phyloP scores from a whole-genome alignment of 164 flowering plant genomes.

The Aristolochia contorta region DNA sequence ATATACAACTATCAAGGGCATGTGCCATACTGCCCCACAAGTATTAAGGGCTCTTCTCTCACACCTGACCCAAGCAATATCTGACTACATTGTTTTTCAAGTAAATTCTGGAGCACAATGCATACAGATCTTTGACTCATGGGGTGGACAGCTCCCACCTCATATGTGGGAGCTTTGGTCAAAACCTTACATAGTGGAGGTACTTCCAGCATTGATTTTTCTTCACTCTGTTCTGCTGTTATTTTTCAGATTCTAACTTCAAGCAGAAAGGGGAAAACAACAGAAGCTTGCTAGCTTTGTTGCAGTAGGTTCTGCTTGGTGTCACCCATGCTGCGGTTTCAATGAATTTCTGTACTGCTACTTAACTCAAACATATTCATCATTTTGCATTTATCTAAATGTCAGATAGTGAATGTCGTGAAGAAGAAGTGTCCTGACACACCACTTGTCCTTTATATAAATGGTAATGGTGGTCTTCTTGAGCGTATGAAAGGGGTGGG shows the following conservation, averaged over 20 bases:
- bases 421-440: constrained; percentile 64
- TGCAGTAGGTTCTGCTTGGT: background rate
- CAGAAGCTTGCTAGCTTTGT: too few relatives aligned
- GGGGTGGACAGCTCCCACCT: constrained; percentile 98
- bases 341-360: too few relatives aligned
- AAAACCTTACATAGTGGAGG: constrained; percentile 83
- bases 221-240: background rate
- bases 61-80: constrained; percentile 69
- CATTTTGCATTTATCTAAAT: background rate
- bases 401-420: constrained; percentile 72
- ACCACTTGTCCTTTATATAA: constrained; percentile 86
- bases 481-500: constrained; percentile 92
- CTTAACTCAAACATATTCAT: too few relatives aligned
- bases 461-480: constrained; percentile 97
- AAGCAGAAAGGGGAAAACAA: background rate
- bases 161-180: constrained; percentile 97
- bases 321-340: too few relatives aligned
- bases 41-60: constrained; percentile 72
- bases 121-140: constrained; percentile 94
- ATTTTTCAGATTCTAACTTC: background rate
- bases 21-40: constrained; percentile 93
- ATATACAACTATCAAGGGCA: constrained; percentile 73
- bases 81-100: constrained; percentile 81
- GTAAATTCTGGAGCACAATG: constrained; percentile 93
- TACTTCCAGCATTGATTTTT: constrained; percentile 12